A percentile compares a stretch with the other conserved stretches of the same genome.
These are phyloP conservation scores for Trichophyton verrucosum DNA, from an alignment of 2,329 filamentous ascomycete genomes.

Conservation along the genomic window DNA sequence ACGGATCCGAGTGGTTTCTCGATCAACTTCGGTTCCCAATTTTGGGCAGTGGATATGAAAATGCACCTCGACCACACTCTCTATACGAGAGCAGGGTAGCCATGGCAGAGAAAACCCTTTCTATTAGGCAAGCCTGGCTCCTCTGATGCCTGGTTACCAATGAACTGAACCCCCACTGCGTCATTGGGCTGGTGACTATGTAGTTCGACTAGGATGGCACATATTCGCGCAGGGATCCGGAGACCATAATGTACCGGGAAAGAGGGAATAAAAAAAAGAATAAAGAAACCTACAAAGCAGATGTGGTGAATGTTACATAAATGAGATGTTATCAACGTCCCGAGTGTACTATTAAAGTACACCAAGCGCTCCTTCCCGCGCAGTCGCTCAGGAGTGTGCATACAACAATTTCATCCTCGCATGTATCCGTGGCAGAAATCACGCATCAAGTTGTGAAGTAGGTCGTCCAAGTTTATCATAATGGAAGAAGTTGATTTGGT, in stretches of 20 bases:
- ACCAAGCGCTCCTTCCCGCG: background rate
- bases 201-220: background rate
- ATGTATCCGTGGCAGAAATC: background rate
- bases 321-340: background rate
- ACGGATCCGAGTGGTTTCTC: background rate
- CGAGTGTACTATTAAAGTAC: background rate
- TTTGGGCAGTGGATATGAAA: background rate
- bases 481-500: constrained; percentile 21
- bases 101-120: too few species aligned
- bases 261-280: background rate
- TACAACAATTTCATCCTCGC: background rate
- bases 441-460: background rate
- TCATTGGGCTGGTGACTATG: background rate
- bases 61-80: background rate
- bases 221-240: background rate
- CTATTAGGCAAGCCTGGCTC: too few species aligned
- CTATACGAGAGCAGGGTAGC: background rate
- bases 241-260: background rate
- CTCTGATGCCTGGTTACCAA: background rate
- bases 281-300: background rate
- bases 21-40: background rate
- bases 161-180: background rate
- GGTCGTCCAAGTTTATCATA: background rate
- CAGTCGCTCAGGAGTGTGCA: background rate
- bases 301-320: background rate